phyloP scores from a whole-genome alignment of 495 filamentous ascomycete species.

The Acidomyces sp. region DNA sequence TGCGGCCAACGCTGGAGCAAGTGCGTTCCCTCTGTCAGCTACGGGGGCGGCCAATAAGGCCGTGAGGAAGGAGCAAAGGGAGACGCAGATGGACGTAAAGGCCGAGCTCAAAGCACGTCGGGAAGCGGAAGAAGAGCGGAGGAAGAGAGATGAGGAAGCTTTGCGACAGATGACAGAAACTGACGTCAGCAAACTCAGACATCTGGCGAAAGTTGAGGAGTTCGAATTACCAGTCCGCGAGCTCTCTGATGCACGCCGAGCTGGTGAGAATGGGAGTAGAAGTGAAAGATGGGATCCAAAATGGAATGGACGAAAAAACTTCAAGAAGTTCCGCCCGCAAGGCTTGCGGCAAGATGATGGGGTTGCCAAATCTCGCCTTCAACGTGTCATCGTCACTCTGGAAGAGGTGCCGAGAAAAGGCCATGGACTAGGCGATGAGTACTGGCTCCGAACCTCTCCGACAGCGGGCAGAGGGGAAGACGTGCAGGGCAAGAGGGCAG shows the following conservation, averaged over 20 bases:
- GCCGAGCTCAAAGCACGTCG: slow-evolving; percentile 54
- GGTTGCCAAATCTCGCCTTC: slow-evolving; percentile 35
- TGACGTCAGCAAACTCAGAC: slow-evolving; percentile 57
- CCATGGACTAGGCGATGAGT: slow-evolving; percentile 73
- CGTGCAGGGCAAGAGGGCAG: too few species aligned
- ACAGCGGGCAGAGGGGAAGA: too few species aligned
- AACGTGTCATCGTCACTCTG: slow-evolving; percentile 59
- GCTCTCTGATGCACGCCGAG: slow-evolving; percentile 14
- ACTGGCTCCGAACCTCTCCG: slow-evolving; percentile 64
- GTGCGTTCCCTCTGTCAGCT: slow-evolving; percentile 13
- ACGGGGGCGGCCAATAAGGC: neutral
- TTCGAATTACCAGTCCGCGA: slow-evolving; percentile 44
- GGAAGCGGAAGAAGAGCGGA: slow-evolving; percentile 54
- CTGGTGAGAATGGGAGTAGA: slow-evolving; percentile 33
- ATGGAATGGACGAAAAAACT: slow-evolving; percentile 96
- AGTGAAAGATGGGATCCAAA: slow-evolving; percentile 64
- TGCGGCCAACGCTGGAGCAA: slow-evolving; percentile 19
- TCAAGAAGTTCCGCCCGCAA: slow-evolving; percentile 73
- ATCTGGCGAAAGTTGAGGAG: slow-evolving; percentile 65
- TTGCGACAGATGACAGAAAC: slow-evolving; percentile 40
- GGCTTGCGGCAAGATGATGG: slow-evolving; percentile 38
- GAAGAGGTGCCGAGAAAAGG: slow-evolving; percentile 68
- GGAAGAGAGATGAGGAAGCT: slow-evolving; percentile 46
- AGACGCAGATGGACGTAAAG: slow-evolving; percentile 49
- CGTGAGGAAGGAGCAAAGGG: slow-evolving; percentile 12